Conservation (phyloP, 2,329 filamentous ascomycete species). For the Clonostachys rosea region DNA sequence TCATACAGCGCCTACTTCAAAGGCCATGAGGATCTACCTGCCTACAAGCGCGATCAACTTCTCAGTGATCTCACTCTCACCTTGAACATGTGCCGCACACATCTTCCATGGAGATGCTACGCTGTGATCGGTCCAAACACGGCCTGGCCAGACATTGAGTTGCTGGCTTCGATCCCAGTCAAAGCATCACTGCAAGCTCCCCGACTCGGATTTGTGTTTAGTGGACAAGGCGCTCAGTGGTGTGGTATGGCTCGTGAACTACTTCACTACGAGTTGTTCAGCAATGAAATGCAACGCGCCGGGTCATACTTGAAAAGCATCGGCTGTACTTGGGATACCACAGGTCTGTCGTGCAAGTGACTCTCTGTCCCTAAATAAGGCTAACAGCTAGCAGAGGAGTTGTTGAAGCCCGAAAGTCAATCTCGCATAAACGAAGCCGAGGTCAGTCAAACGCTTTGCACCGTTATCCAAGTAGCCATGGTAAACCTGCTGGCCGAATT, state of each 20-base stretch:
- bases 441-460: conserved; percentile 19
- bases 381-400: conserved; percentile 16
- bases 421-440: conserved; percentile 21
- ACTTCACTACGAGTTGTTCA: conserved; percentile 8
- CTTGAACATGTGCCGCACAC: conserved; percentile 34
- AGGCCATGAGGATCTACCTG: background rate
- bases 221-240: conserved; percentile 15
- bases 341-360: background rate
- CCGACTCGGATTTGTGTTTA: conserved; percentile 21
- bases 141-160: conserved; percentile 19
- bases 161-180: conserved; percentile 10
- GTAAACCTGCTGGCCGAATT: conserved; percentile 24
- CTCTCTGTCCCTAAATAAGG: too few species aligned
- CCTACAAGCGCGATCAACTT: conserved; percentile 7
- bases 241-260: conserved; percentile 10
- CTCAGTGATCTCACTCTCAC: conserved; percentile 27
- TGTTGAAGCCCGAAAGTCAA: conserved; percentile 13
- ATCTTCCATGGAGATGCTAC: conserved; percentile 34
- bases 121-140: conserved; percentile 24
- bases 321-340: background rate
- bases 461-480: conserved; percentile 11
- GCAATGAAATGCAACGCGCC: conserved; percentile 25
- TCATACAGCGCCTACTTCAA: conserved; percentile 8
- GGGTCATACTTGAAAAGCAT: conserved; percentile 10
- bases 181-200: conserved; percentile 15